A percentile compares a stretch with the other conserved stretches of the same genome.
These are phyloP conservation scores for Epichloe sibirici DNA, from an alignment of 2,329 filamentous ascomycete genomes.

Conservation along the genomic window DNA sequence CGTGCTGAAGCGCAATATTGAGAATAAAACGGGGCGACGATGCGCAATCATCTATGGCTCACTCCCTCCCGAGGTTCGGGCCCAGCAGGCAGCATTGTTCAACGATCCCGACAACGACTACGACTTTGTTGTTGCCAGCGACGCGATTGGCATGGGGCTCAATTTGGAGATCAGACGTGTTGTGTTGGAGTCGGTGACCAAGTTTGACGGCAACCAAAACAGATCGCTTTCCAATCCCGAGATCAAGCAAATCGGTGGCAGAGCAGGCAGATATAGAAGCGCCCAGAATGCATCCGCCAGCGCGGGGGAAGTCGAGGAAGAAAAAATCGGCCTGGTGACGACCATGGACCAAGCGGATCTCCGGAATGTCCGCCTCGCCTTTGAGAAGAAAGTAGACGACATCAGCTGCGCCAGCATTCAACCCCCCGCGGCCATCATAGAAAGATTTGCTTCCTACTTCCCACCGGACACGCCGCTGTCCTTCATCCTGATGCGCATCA, in stretches of 20 bases:
- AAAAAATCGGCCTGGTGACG: constrained; percentile 63
- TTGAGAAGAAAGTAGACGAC: constrained; percentile 50
- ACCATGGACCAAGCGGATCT: constrained; percentile 64
- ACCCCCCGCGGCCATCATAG: constrained; percentile 57
- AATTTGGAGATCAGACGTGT: constrained; percentile 88
- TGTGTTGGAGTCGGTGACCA: constrained; percentile 68
- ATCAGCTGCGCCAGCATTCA: constrained; percentile 61
- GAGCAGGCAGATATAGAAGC: constrained; percentile 75
- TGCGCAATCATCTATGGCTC: constrained; percentile 91
- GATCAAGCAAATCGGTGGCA: constrained; percentile 87
- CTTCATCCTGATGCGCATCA: constrained; percentile 66
- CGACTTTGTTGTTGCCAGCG: constrained; percentile 84
- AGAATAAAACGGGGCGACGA: constrained; percentile 60
- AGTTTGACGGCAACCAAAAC: constrained; percentile 51
- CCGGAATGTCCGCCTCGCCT: constrained; percentile 45
- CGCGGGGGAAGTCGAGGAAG: constrained; percentile 10
- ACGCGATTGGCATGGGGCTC: constrained; percentile 94
- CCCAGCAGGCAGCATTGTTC: constrained; percentile 82
- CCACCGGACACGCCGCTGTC: constrained; percentile 69
- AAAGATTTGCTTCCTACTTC: constrained; percentile 72
- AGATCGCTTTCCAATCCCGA: constrained; percentile 58
- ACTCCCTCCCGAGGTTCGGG: constrained; percentile 82
- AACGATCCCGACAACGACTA: constrained; percentile 95
- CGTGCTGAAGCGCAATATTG: constrained; percentile 64
- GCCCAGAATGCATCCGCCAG: constrained; percentile 26